Evolutionary conservation across 495 filamentous ascomycete species (phyloP).

Genomic region (Lasiosphaeria ovina): DNA sequence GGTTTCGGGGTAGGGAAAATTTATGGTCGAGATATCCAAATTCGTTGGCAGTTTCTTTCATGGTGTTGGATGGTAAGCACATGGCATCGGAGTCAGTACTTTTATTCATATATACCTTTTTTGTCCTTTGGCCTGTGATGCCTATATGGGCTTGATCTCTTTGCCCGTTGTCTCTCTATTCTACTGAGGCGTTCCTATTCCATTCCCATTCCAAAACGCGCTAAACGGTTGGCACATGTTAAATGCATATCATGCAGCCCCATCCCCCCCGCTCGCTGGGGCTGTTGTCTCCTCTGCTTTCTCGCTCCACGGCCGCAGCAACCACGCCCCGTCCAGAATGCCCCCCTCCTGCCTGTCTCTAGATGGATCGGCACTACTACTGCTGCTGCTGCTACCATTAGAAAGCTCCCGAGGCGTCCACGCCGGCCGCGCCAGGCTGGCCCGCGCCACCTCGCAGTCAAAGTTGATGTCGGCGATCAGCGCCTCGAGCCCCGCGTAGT

Average conservation of each 20-base stretch:
- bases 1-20: neutral
- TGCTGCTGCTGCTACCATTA: slow-evolving; percentile 33
- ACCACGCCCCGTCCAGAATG: too few relatives aligned
- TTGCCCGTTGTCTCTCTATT: too few relatives aligned
- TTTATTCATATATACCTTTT: neutral
- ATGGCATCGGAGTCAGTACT: slow-evolving; percentile 1
- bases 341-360: slow-evolving; percentile 6
- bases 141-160: neutral
- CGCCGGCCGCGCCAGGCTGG: slow-evolving; percentile 65
- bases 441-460: slow-evolving; percentile 79
- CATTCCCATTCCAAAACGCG: too few relatives aligned
- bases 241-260: too few relatives aligned
- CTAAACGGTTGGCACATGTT: too few relatives aligned
- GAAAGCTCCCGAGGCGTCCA: slow-evolving; percentile 55
- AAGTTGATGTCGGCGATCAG: slow-evolving; percentile 82
- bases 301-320: too few relatives aligned
- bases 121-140: slow-evolving; percentile 9
- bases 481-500: slow-evolving; percentile 80
- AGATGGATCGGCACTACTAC: slow-evolving; percentile 37
- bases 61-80: neutral
- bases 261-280: too few relatives aligned
- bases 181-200: too few relatives aligned
- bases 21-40: neutral
- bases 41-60: neutral
- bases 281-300: too few relatives aligned